Conservation (phyloP, 1,284 basidiomycete species). For the Ceratobasidium papillatum region DNA sequence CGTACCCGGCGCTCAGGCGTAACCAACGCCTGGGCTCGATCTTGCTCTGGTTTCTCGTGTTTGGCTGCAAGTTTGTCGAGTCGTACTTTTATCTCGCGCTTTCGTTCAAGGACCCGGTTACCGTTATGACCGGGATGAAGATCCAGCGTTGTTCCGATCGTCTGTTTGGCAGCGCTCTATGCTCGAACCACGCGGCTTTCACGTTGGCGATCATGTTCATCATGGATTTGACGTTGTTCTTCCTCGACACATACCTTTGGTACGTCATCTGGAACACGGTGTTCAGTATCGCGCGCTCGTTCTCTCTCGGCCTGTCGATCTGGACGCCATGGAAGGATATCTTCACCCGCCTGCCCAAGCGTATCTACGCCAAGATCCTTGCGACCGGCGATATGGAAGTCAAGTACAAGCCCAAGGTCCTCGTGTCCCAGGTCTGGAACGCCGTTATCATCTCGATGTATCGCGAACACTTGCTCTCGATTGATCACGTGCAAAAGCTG, state of each 20-base stretch:
- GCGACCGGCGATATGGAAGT: constrained; percentile 93
- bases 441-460: constrained; percentile 99
- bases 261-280: constrained; percentile 98
- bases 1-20: constrained; percentile 75
- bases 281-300: constrained; percentile 79
- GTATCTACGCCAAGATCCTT: constrained; percentile 92
- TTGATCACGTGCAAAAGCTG: constrained; percentile 93
- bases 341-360: constrained; percentile 89
- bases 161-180: constrained; percentile 81
- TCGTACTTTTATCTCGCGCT: constrained; percentile 96
- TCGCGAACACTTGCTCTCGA: constrained; percentile 93
- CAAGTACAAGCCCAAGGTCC: constrained; percentile 96
- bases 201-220: constrained; percentile 95
- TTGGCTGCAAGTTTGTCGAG: constrained; percentile 92
- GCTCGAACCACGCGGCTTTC: constrained; percentile 89
- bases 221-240: constrained; percentile 95
- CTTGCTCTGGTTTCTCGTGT: constrained; percentile 85
- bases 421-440: constrained; percentile 98
- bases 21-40: constrained; percentile 76
- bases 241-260: constrained; percentile 98
- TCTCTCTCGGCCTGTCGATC: constrained; percentile 88
- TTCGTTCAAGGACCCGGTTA: constrained; percentile 90
- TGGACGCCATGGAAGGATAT: constrained; percentile 99
- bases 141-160: constrained; percentile 86
- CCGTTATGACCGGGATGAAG: constrained; percentile 93